These are phyloP conservation scores for Aureobasidium lini DNA, from an alignment of 2,329 filamentous ascomycete genomes.

Conservation along the genomic window DNA sequence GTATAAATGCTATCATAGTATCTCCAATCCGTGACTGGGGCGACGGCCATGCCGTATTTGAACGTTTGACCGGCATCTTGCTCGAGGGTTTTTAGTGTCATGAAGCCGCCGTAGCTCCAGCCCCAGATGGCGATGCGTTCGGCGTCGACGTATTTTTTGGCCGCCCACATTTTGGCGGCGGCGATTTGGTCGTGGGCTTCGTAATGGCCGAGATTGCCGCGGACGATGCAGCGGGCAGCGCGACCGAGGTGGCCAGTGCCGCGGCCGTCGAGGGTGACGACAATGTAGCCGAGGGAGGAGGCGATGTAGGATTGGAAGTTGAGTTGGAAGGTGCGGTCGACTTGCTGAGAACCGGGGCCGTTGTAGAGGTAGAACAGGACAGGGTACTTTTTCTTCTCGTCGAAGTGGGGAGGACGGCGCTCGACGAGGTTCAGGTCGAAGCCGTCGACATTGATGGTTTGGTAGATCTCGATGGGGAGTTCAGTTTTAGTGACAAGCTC, in stretches of 20 bases:
- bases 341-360: conserved; percentile 85
- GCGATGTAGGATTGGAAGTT: conserved; percentile 90
- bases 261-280: conserved; percentile 87
- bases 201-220: conserved; percentile 74
- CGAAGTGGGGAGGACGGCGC: conserved; percentile 82
- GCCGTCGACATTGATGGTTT: conserved; percentile 76
- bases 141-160: conserved; percentile 74
- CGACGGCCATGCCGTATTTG: conserved; percentile 95
- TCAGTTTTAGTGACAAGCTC: conserved; percentile 67
- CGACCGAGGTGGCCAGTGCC: conserved; percentile 89
- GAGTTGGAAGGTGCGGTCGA: conserved; percentile 70
- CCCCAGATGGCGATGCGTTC: conserved; percentile 89
- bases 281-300: conserved; percentile 78
- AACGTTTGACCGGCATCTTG: conserved; percentile 83
- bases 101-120: conserved; percentile 96
- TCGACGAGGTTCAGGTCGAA: conserved; percentile 69
- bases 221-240: conserved; percentile 70
- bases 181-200: conserved; percentile 89
- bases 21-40: conserved; percentile 96
- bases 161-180: conserved; percentile 75
- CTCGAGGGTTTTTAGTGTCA: conserved; percentile 90
- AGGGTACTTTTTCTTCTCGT: conserved; percentile 75
- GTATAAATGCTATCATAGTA: conserved; percentile 93
- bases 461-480: conserved; percentile 74
- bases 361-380: conserved; percentile 94